These are phyloP conservation scores for Lasiodiplodia sp. DNA, from an alignment of 2,329 filamentous ascomycete species.

Conservation along the genomic window DNA sequence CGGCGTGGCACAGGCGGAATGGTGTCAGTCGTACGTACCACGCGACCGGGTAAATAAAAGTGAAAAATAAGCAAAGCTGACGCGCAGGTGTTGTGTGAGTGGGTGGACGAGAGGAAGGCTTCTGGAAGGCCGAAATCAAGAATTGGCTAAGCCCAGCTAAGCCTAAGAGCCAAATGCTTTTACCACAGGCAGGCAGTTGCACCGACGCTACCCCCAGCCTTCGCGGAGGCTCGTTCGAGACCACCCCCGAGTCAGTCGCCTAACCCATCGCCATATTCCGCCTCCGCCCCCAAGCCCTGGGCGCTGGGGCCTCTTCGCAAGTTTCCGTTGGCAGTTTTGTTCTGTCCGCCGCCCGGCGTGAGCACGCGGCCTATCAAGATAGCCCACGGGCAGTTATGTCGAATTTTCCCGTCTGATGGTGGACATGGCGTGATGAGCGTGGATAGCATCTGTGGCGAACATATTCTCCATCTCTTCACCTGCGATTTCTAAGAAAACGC, in stretches of 20 bases:
- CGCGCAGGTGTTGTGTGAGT: not conserved
- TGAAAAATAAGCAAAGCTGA: not conserved
- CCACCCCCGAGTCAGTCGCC: not conserved
- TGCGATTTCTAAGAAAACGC: not conserved
- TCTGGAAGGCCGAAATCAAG: conserved; percentile 11
- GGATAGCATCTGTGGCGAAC: too few species aligned
- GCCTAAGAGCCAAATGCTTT: conserved; percentile 6
- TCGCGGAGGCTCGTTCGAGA: conserved; percentile 6
- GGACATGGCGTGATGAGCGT: conserved; percentile 1
- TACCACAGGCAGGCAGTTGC: conserved; percentile 14
- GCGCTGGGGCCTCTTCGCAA: not conserved
- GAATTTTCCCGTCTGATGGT: not conserved
- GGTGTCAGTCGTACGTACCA: not conserved
- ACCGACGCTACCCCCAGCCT: conserved; percentile 20
- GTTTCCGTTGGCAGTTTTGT: conserved; percentile 22
- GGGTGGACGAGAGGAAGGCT: not conserved
- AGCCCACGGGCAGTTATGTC: not conserved
- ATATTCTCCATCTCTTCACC: not conserved
- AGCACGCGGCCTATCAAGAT: conserved; percentile 11
- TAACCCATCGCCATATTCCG: not conserved
- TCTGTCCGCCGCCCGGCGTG: conserved; percentile 10
- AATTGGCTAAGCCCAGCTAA: conserved; percentile 13
- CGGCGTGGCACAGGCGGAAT: not conserved
- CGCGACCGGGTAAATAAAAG: not conserved
- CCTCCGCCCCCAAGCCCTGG: not conserved